These are phyloP conservation scores for Musa schizocarpa DNA, from an alignment of 176 grass and related monocot species.

Conservation along the genomic window DNA sequence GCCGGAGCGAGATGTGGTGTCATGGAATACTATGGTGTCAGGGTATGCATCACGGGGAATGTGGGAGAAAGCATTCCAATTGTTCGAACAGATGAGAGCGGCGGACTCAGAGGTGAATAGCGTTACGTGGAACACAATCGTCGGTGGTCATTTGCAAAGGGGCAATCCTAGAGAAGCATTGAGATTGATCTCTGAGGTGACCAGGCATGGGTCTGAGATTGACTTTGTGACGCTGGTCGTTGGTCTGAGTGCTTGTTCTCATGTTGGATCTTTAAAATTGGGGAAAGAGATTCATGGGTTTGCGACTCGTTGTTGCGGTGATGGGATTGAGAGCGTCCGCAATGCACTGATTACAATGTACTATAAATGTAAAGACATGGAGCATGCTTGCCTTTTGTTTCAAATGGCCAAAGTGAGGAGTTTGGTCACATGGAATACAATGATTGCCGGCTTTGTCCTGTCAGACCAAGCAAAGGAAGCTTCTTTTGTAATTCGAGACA, in stretches of 20 bases:
- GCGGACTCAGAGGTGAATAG: constrained; percentile 24
- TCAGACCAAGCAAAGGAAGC: constrained; percentile 40
- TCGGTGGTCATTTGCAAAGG: constrained; percentile 28
- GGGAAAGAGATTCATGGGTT: constrained; percentile 58
- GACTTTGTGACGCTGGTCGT: constrained; percentile 51
- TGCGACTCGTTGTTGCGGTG: constrained; percentile 20
- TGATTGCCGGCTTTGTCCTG: constrained; percentile 38
- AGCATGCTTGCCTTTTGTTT: constrained; percentile 35
- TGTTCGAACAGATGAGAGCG: constrained; percentile 29
- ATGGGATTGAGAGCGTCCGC: constrained; percentile 19
- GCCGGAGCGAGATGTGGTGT: constrained; percentile 24
- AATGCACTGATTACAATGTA: constrained; percentile 66
- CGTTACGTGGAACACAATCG: constrained; percentile 44
- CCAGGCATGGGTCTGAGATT: not conserved
- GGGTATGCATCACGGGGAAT: constrained; percentile 8
- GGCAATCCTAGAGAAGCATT: constrained; percentile 28
- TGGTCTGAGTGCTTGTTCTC: constrained; percentile 44
- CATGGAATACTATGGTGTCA: constrained; percentile 18
- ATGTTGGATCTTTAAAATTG: constrained; percentile 21
- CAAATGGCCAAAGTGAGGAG: constrained; percentile 14
- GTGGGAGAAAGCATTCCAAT: constrained; percentile 14
- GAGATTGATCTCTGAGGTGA: constrained; percentile 36
- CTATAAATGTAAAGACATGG: constrained; percentile 40
- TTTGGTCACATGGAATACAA: constrained; percentile 59
- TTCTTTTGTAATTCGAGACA: constrained; percentile 30